Conservation (phyloP, 1,139 yeast genomes). For the Zygosaccharomyces sapae region DNA sequence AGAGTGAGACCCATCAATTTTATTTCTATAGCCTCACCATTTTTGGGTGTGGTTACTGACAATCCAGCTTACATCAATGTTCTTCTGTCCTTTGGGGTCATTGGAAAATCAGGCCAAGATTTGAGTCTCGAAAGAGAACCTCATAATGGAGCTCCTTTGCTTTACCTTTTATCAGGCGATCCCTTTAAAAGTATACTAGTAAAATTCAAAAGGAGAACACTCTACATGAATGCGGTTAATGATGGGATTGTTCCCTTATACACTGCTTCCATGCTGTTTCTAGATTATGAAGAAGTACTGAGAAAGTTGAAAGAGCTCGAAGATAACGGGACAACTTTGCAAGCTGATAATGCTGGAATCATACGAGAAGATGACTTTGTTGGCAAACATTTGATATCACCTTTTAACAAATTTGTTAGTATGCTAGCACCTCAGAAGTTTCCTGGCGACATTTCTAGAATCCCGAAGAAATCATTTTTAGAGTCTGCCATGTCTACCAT, state of each 20-base stretch:
- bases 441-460: constrained; percentile 23
- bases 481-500: constrained; percentile 77
- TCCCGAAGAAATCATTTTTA: constrained; percentile 71
- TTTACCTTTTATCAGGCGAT: constrained; percentile 73
- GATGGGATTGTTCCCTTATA: constrained; percentile 94
- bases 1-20: constrained; percentile 72
- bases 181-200: constrained; percentile 67
- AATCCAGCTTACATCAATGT: constrained; percentile 84
- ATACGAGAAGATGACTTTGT: constrained; percentile 19
- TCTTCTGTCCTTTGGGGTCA: constrained; percentile 81
- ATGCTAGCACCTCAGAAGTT: constrained; percentile 33
- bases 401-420: constrained; percentile 32
- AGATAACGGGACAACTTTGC: constrained; percentile 89
- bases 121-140: constrained; percentile 52
- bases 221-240: constrained; percentile 40
- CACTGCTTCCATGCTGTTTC: constrained; percentile 73
- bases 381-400: constrained; percentile 28
- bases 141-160: constrained; percentile 51
- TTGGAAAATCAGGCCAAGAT: constrained; percentile 92
- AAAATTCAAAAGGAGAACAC: constrained; percentile 55
- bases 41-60: constrained; percentile 77
- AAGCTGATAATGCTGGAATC: constrained; percentile 31
- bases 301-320: constrained; percentile 29
- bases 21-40: constrained; percentile 80
- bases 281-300: constrained; percentile 57